Conservation (phyloP, 495 filamentous ascomycete species). For the Aspergillus nanangensis region DNA sequence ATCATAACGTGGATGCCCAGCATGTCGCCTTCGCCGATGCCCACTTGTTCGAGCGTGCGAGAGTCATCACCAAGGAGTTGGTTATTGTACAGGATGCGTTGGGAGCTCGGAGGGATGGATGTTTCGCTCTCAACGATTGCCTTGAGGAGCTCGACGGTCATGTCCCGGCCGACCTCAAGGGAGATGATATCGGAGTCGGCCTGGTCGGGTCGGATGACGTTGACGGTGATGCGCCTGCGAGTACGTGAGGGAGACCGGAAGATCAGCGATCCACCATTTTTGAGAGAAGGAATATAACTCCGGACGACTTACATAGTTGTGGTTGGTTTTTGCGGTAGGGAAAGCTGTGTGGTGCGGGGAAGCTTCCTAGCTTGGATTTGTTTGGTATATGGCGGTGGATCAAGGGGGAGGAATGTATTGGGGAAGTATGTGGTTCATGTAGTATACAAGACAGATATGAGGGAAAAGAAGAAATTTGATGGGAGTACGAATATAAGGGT, state of each 20-base stretch:
- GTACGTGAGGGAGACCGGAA: background rate
- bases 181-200: constrained; percentile 75
- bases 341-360: constrained; percentile 16
- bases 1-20: constrained; percentile 71
- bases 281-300: background rate
- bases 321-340: too few relatives aligned
- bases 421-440: constrained; percentile 4
- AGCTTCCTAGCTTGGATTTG: constrained; percentile 5
- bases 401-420: constrained; percentile 7
- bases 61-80: constrained; percentile 69
- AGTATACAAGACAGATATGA: background rate
- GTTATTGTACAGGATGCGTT: constrained; percentile 82
- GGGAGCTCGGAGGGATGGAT: constrained; percentile 40
- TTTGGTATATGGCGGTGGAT: too few relatives aligned
- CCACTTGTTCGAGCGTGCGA: constrained; percentile 75
- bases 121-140: constrained; percentile 70
- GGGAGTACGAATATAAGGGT: background rate
- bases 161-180: constrained; percentile 76
- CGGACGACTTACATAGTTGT: background rate
- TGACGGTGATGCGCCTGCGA: constrained; percentile 78
- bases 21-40: constrained; percentile 88
- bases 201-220: constrained; percentile 67
- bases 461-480: background rate
- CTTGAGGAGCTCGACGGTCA: constrained; percentile 84
- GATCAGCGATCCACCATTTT: background rate